phyloP scores from a whole-genome alignment of 805 yeast species.

The Saturnispora kantuleensis region DNA sequence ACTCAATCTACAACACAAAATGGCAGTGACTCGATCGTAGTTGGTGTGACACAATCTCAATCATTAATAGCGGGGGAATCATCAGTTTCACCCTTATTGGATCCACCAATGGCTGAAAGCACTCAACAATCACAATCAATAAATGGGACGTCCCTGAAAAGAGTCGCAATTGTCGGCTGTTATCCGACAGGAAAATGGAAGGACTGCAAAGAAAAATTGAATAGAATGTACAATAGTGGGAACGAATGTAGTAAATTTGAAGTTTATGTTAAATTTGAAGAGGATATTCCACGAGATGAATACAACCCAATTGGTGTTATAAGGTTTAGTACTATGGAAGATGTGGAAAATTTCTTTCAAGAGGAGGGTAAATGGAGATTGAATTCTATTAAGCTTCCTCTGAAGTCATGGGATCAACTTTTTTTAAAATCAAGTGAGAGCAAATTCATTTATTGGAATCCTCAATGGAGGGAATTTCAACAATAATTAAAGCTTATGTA shows the following conservation, averaged over 20 bases:
- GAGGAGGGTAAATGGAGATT: neutral
- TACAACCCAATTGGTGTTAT: slow-evolving; percentile 4
- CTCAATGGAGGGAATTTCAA: neutral
- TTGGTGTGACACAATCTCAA: slow-evolving; percentile 1
- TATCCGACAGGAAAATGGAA: slow-evolving; percentile 8
- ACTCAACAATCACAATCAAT: neutral
- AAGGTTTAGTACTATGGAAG: neutral
- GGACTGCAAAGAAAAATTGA: neutral
- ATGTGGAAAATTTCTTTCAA: slow-evolving; percentile 2
- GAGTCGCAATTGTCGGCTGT: slow-evolving; percentile 7
- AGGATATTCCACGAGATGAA: neutral
- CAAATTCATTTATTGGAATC: neutral
- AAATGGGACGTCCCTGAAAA: neutral
- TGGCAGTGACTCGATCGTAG: neutral
- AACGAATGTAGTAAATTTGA: slow-evolving; percentile 10
- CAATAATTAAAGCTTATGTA: no score
- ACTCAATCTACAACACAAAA: no score
- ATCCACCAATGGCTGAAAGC: slow-evolving; percentile 2
- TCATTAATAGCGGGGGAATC: neutral
- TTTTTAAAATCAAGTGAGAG: neutral
- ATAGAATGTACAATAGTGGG: slow-evolving; percentile 2
- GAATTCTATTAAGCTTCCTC: neutral
- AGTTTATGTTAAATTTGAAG: slow-evolving; percentile 6
- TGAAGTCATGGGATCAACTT: neutral
- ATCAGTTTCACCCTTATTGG: neutral